phyloP scores from a whole-genome alignment of 1,284 basidiomycete species.

The Trametes polyzona region DNA sequence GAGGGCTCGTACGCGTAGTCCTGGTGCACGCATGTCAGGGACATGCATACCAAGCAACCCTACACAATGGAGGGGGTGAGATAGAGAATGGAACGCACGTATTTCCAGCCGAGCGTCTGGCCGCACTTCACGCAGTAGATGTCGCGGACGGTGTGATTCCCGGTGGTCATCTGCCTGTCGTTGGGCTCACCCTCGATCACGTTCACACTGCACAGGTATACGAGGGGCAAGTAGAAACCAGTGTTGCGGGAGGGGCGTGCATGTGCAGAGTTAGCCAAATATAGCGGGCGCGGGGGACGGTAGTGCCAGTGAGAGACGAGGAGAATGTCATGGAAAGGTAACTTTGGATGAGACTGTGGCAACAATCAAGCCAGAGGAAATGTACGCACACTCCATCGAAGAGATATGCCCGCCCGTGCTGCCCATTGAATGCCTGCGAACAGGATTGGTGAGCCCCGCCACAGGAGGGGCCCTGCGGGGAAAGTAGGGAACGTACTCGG shows the following conservation, averaged over 20 bases:
- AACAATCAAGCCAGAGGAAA: neutral
- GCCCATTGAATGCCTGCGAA: constrained; percentile 86
- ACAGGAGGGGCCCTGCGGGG: constrained; percentile 2
- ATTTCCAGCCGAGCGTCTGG: constrained; percentile 94
- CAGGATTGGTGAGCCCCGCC: constrained; percentile 11
- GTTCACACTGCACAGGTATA: constrained; percentile 70
- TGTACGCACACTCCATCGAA: constrained; percentile 86
- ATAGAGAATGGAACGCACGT: constrained; percentile 59
- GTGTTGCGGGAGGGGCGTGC: constrained; percentile 4
- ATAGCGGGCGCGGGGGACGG: constrained; percentile 9
- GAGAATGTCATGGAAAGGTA: neutral
- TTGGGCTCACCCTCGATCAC: constrained; percentile 85
- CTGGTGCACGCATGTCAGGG: constrained; percentile 45
- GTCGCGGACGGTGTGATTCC: constrained; percentile 94
- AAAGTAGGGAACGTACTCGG: constrained; percentile 58
- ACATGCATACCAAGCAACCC: neutral
- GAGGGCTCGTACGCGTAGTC: constrained; percentile 87
- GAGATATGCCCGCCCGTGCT: constrained; percentile 94
- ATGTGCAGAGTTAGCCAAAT: constrained; percentile 11
- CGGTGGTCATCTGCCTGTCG: constrained; percentile 96
- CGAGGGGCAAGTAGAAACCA: neutral
- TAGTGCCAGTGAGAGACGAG: constrained; percentile 1
- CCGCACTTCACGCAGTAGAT: constrained; percentile 92
- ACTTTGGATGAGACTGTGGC: constrained; percentile 7
- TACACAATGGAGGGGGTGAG: neutral